Percentiles rank a stretch among this genome's conserved stretches.
Evolutionary conservation across 139 green algal species (phyloP).

Genomic region (Chlorella sp.): DNA sequence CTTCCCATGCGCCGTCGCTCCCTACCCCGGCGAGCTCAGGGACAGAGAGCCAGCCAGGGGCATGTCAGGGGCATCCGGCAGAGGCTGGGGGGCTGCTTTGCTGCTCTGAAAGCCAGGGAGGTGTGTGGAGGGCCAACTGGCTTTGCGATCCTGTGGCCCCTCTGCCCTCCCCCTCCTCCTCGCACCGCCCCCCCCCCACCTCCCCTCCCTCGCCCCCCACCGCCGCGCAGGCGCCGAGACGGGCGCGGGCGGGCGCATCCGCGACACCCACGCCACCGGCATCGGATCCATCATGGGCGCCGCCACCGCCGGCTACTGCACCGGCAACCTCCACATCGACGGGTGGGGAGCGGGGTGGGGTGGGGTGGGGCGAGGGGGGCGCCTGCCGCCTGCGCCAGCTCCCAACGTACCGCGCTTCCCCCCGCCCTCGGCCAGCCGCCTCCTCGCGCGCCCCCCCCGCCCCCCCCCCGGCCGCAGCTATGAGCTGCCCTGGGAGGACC

Average conservation of each 20-base stretch:
- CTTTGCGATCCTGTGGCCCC: too few species aligned
- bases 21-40: constrained; percentile 89
- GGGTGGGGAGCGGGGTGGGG: constrained; percentile 1
- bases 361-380: not conserved
- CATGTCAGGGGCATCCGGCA: too few species aligned
- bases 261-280: constrained; percentile 98
- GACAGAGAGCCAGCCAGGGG: too few species aligned
- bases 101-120: too few species aligned
- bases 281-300: constrained; percentile 95
- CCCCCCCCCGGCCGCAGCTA: constrained; percentile 45
- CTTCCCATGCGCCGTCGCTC: constrained; percentile 97
- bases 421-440: too few species aligned
- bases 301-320: constrained; percentile 95
- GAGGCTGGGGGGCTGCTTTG: too few species aligned
- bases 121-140: too few species aligned
- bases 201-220: constrained; percentile 15
- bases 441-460: not conserved
- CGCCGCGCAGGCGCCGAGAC: constrained; percentile 87
- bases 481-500: constrained; percentile 45
- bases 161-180: not conserved
- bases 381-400: too few species aligned
- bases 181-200: not conserved
- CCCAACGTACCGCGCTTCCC: too few species aligned
- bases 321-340: constrained; percentile 90
- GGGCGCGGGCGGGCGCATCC: constrained; percentile 93